Conservation (phyloP, 2,329 filamentous ascomycete species). For the Rhynchosporium graminicola region DNA sequence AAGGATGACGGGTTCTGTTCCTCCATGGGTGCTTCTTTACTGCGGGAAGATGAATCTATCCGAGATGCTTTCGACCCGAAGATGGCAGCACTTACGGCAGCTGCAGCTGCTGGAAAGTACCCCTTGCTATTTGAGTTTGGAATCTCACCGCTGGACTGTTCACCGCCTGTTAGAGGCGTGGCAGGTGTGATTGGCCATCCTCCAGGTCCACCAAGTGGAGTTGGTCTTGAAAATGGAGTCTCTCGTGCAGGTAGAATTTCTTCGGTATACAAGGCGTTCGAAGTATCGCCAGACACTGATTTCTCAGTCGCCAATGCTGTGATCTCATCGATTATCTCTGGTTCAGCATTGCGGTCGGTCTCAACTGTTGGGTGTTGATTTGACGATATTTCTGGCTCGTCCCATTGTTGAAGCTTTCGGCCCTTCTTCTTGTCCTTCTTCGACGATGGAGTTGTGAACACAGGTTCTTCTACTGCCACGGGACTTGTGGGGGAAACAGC, state of each 20-base stretch:
- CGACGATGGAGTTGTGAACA: constrained; percentile 2
- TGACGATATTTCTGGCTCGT: constrained; percentile 3
- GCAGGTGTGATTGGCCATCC: constrained; percentile 30
- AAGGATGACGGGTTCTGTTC: constrained; percentile 15
- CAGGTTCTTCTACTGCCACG: not conserved
- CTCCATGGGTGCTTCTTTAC: constrained; percentile 14
- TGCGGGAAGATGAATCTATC: constrained; percentile 8
- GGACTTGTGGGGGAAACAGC: not conserved
- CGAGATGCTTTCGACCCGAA: constrained; percentile 14
- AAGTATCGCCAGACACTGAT: not conserved
- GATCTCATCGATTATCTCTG: constrained; percentile 15
- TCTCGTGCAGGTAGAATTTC: constrained; percentile 16
- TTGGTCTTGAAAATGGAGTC: constrained; percentile 21
- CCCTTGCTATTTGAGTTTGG: constrained; percentile 21
- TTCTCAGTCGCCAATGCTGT: constrained; percentile 17
- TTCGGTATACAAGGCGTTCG: constrained; percentile 12
- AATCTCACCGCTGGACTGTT: constrained; percentile 18
- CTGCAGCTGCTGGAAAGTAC: constrained; percentile 27
- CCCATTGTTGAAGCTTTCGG: constrained; percentile 14
- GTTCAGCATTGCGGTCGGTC: not conserved
- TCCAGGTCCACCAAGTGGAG: constrained; percentile 30
- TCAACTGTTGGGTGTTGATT: not conserved
- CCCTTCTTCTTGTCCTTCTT: constrained; percentile 21
- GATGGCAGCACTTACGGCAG: constrained; percentile 22
- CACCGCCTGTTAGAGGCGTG: constrained; percentile 23